phyloP scores from a whole-genome alignment of 345 rosid species.

The Abelmoschus esculentus region DNA sequence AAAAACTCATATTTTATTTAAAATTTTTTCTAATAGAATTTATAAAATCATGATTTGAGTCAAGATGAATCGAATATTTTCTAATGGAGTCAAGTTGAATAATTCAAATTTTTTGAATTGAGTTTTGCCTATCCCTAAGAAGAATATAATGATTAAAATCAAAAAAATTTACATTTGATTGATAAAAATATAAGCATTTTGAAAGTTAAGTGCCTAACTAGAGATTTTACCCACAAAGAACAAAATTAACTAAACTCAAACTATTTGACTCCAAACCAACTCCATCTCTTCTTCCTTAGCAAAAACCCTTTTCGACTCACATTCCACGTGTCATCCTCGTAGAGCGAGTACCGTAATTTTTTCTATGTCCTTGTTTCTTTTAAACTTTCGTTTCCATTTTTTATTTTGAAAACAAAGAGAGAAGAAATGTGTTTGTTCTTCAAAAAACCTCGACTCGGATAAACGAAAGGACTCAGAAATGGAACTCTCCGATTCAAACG shows the following conservation, averaged over 20 bases:
- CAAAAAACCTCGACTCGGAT: conserved; percentile 2
- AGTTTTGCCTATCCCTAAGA: no score
- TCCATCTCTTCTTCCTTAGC: not conserved
- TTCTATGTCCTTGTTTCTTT: not conserved
- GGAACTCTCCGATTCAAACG: conserved; percentile 28
- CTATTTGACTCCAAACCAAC: not conserved
- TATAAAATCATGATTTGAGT: no score
- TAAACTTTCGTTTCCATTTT: not conserved
- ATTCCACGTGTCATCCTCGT: not conserved
- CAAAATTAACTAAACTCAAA: not conserved
- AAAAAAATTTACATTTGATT: no score
- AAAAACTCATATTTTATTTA: no score
- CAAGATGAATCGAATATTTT: no score
- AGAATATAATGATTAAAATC: no score
- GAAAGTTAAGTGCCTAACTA: no score
- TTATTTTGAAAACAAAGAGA: not conserved
- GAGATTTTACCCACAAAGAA: no score
- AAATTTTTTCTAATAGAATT: no score
- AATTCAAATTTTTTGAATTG: no score
- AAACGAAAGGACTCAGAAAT: not conserved
- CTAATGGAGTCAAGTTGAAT: no score
- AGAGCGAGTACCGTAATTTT: not conserved
- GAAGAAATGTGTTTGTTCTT: conserved; percentile 2
- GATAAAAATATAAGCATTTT: no score
- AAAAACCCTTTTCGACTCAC: not conserved